A percentile compares a stretch with the other conserved stretches of the same genome.
These are phyloP conservation scores for Naganishia vishniacii DNA, from an alignment of 768 basidiomycete genomes.

Conservation along the genomic window DNA sequence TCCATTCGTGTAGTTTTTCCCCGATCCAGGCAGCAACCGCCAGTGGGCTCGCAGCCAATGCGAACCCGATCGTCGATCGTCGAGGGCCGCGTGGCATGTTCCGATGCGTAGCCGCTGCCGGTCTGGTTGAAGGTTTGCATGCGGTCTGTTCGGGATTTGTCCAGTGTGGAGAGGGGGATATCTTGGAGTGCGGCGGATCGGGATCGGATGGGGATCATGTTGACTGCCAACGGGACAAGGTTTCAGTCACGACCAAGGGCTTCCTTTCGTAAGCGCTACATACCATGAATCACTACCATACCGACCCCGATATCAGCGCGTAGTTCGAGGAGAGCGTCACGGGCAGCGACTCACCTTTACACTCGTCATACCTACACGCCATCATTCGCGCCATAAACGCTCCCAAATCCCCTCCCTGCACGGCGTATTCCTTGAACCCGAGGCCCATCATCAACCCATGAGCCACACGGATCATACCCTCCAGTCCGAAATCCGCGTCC, in stretches of 20 bases:
- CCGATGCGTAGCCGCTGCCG: constrained; percentile 32
- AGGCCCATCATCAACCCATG: constrained; percentile 43
- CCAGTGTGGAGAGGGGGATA: constrained; percentile 1
- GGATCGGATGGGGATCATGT: background rate
- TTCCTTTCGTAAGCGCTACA: too few species aligned
- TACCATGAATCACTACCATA: constrained; percentile 24
- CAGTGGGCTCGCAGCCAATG: constrained; percentile 35
- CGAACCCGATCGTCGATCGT: constrained; percentile 41
- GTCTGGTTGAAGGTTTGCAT: constrained; percentile 12
- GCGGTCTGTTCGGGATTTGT: constrained; percentile 5
- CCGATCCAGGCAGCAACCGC: constrained; percentile 46
- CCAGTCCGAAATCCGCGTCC: constrained; percentile 33
- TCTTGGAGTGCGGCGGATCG: background rate
- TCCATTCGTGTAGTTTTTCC: constrained; percentile 47
- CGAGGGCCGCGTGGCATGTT: constrained; percentile 37
- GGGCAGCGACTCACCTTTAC: constrained; percentile 38
- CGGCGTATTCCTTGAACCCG: constrained; percentile 35
- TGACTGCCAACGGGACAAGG: too few species aligned
- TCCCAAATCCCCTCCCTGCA: constrained; percentile 48
- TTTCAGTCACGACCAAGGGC: too few species aligned
- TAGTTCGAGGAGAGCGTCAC: too few species aligned
- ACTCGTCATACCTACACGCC: constrained; percentile 33
- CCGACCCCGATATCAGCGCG: too few species aligned
- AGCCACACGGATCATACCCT: constrained; percentile 37
- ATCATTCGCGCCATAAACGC: constrained; percentile 34